Conservation (phyloP, 2,329 filamentous ascomycete genomes). For the Fusarium fracticaudum region DNA sequence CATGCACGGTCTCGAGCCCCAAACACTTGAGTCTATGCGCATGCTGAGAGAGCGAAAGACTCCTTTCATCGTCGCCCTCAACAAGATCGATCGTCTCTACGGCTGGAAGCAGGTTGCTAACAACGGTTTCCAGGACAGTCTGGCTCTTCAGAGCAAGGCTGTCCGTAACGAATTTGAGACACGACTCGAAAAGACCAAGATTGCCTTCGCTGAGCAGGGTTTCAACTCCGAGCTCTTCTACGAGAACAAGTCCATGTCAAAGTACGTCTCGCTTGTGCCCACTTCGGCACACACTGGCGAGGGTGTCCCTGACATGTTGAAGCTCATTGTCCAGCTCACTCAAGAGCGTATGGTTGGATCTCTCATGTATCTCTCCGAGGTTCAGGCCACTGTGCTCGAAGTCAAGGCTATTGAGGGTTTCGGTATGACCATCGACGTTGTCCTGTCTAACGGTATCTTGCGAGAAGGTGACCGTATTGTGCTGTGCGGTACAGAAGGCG, state of each 20-base stretch:
- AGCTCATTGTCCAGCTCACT: constrained; percentile 89
- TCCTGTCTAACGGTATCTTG: constrained; percentile 94
- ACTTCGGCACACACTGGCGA: constrained; percentile 99
- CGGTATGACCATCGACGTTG: constrained; percentile 97
- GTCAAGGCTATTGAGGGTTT: constrained; percentile 99
- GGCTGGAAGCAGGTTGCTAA: constrained; percentile 99
- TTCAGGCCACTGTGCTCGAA: constrained; percentile 96
- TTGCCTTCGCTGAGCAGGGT: constrained; percentile 93
- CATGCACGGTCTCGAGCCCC: constrained; percentile 98
- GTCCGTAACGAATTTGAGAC: constrained; percentile 96
- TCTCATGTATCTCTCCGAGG: constrained; percentile 98
- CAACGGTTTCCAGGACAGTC: constrained; percentile 95
- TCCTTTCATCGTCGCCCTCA: constrained; percentile 97
- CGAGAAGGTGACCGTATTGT: constrained; percentile 95
- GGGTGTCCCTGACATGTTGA: constrained; percentile 98
- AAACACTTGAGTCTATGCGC: constrained; percentile 97
- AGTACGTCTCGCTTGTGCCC: constrained; percentile 93
- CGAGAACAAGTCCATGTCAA: constrained; percentile 97
- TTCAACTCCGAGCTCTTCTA: constrained; percentile 98
- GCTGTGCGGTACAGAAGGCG: constrained; percentile 94
- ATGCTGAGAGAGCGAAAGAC: constrained; percentile 93
- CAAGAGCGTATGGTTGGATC: constrained; percentile 98
- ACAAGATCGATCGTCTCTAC: constrained; percentile 99
- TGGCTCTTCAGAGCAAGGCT: constrained; percentile 88
- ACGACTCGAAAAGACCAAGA: constrained; percentile 88